A percentile compares a stretch with the other conserved stretches of the same genome.
Evolutionary conservation across 139 green algal genomes (phyloP).

Genomic region (Edaphochlamys debaryana): DNA sequence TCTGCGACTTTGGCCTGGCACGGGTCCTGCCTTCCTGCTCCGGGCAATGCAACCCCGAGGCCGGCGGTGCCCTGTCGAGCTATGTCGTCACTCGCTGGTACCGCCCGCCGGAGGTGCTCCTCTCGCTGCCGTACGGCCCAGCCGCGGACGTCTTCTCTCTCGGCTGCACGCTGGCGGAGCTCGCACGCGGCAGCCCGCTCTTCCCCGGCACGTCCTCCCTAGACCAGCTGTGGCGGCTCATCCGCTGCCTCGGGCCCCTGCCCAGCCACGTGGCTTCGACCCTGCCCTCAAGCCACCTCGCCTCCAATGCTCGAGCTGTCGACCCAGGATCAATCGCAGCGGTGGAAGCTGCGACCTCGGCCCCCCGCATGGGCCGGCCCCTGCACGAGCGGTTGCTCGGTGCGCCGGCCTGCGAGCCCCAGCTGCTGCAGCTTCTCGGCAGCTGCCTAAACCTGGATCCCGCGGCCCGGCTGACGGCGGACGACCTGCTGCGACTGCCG

Average conservation of each 20-base stretch:
- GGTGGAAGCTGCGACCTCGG: background rate
- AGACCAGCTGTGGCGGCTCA: conserved; percentile 79
- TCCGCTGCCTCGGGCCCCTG: conserved; percentile 60
- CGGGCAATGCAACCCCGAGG: too few species aligned
- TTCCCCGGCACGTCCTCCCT: conserved; percentile 77
- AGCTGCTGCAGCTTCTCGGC: background rate
- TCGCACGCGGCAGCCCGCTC: conserved; percentile 71
- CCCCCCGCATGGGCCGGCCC: too few species aligned
- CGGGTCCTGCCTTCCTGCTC: too few species aligned
- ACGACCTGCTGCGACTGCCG: conserved; percentile 19
- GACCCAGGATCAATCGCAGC: background rate
- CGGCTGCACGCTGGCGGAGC: conserved; percentile 79
- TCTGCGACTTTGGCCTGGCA: conserved; percentile 83
- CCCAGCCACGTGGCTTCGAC: conserved; percentile 36
- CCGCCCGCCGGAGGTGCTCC: conserved; percentile 25
- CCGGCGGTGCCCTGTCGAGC: background rate
- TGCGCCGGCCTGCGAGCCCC: too few species aligned
- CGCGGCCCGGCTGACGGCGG: background rate
- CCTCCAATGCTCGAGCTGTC: background rate
- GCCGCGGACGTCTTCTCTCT: conserved; percentile 37
- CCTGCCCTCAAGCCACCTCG: conserved; percentile 25
- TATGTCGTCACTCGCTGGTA: conserved; percentile 24
- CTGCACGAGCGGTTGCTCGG: too few species aligned
- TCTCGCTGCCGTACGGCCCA: background rate
- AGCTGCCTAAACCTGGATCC: conserved; percentile 17